Base-by-base conservation (phyloP, 192 early-diverging fungal genomes). In the Coemansia sp. region DNA sequence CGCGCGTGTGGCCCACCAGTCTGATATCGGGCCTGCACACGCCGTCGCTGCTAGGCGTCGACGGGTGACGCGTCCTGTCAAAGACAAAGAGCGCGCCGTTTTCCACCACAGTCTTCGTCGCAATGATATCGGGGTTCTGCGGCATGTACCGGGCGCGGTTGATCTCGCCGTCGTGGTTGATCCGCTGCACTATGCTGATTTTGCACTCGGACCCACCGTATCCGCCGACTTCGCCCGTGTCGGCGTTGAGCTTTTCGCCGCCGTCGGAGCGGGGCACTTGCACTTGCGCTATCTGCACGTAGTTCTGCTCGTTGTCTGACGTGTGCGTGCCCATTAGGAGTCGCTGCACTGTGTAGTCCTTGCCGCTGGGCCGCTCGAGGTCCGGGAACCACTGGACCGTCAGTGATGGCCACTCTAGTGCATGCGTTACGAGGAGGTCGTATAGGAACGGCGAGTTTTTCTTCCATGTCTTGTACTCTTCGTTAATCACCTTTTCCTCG, bases 381-480 rank as follows among this genome's bases (percentile, higher is more conserved):
- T 95, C 94, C 3, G 95, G 95, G 59, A 97, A 88, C 97, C 97
- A 99, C 82, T 99, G 97, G 62, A 88, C 88, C 28, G 97, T 99
- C 63, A 99, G 84, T 41, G 94, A 94, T 11, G 97, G 97, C 97
- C 97, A 99, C 75, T 97, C 94, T 14, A 99, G 83, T n/a, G 97
- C 95, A 69, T 99, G 97, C 13, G 97, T 96, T 21, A 99, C 88
- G 12, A 99, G 91, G 36, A 94, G 87, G 82, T 99, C 97, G 76
- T 99, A 99, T 21, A 99, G 88, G 69, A 99, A 99, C 35, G 97
- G 97, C 13, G 91, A 92, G 84, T 99, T 99, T 86, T 99, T 99
- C 75, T 99, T 99, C 97, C 97, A 99, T 61, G 94, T 93, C 83
- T 98, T 98, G 83, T 98, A 96, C 70, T 97, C 95, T 80, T 95